These are phyloP conservation scores for Phytopythium ostracodes DNA, from an alignment of 352 stramenopile species.

Conservation along the genomic window DNA sequence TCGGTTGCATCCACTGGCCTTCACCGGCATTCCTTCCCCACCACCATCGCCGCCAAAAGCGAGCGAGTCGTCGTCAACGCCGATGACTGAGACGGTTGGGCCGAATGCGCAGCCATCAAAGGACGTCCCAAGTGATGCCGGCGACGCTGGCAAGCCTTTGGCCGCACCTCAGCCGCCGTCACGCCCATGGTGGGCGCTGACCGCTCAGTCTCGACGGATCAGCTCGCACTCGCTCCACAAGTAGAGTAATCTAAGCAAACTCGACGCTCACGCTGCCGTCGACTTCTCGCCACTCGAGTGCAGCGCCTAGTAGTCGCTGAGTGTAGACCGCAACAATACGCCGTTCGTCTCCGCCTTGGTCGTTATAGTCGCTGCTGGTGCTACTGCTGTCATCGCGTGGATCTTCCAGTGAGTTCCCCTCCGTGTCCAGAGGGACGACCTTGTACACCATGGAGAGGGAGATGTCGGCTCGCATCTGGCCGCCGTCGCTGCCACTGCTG, in stretches of 20 bases:
- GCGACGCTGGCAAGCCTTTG: neutral
- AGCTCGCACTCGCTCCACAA: conserved; percentile 29
- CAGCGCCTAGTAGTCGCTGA: conserved; percentile 16
- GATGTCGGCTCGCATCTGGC: conserved; percentile 11
- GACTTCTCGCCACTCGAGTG: conserved; percentile 22
- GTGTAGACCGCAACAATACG: conserved; percentile 26
- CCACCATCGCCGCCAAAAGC: neutral
- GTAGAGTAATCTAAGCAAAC: conserved; percentile 8
- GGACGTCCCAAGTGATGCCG: neutral
- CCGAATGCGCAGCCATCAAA: neutral
- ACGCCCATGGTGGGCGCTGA: conserved; percentile 13
- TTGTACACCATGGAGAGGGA: conserved; percentile 42
- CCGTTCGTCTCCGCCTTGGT: neutral
- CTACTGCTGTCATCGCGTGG: conserved; percentile 5
- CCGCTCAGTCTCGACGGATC: conserved; percentile 16
- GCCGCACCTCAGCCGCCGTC: neutral
- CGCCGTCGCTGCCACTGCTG: neutral
- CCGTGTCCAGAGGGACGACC: conserved; percentile 22
- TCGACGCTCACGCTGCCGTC: conserved; percentile 24
- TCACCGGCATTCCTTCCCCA: neutral
- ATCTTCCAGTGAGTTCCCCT: neutral
- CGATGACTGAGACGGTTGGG: neutral
- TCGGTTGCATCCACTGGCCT: neutral
- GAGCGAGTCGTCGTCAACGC: neutral
- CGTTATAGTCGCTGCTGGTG: neutral